Conservation (phyloP, 345 rosid genomes). For the Hirschfeldia incana region DNA sequence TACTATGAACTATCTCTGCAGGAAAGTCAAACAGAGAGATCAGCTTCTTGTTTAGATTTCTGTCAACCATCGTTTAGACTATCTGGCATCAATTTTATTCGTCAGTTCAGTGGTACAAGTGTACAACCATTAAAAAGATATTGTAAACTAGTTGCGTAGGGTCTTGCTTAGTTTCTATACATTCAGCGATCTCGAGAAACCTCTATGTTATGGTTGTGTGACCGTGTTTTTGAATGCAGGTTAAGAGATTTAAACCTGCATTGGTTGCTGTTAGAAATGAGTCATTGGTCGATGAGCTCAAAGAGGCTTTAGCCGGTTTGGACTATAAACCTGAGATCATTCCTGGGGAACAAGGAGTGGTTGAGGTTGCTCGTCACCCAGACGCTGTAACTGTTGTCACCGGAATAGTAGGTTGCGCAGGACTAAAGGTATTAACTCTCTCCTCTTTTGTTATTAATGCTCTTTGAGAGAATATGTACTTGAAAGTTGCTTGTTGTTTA, state of each 20-base stretch:
- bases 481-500: not conserved
- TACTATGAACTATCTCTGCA: not conserved
- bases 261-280: slow-evolving; percentile 80
- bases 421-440: slow-evolving; percentile 63
- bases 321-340: slow-evolving; percentile 88
- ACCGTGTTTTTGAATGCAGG: slow-evolving; percentile 46
- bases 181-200: not conserved
- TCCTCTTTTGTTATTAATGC: not conserved
- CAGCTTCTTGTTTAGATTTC: not conserved
- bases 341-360: slow-evolving; percentile 88
- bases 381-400: slow-evolving; percentile 92
- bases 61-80: not conserved
- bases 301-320: slow-evolving; percentile 78
- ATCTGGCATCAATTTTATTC: not conserved
- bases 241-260: slow-evolving; percentile 82
- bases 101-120: not conserved
- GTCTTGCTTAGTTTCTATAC: not conserved
- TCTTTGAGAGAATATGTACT: not conserved
- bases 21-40: not conserved
- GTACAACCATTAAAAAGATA: not conserved
- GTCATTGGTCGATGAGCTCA: slow-evolving; percentile 67
- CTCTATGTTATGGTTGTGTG: not conserved
- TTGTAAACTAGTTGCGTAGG: not conserved
- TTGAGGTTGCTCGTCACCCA: slow-evolving; percentile 95
- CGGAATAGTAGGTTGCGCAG: slow-evolving; percentile 98